Evolutionary conservation across 1,139 yeast species (phyloP), one percentile per base, ranked within the genome.

Genomic region (Barnettozyma hawaiiensis): DNA sequence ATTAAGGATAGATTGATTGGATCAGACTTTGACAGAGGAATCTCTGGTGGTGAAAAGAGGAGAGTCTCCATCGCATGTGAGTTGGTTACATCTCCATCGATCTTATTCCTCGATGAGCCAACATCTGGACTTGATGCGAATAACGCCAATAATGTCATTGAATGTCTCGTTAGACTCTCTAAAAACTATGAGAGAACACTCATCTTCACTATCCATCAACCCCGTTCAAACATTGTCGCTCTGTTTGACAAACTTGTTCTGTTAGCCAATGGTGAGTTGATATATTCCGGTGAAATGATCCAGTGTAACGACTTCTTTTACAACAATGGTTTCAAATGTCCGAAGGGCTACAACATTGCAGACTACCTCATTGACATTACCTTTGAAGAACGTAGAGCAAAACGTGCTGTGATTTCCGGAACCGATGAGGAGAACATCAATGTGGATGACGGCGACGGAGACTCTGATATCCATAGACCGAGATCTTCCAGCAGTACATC

Each of bases 71-170:
- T 86, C 61, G 95, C 95, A 4, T 85, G 95, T 65, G 96, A 86
- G 58, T 67, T 86, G 48, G 95, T 86, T 3, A 86, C 95, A 0
- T 82, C 90, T 2, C 96, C 95, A 1, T 77, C 90, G 0, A 78
- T 86, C 35, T 63, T 86, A 41, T 85, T 85, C 54, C 68, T 86
- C 47, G 96, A 86, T 65, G 96, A 86, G 58, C 96, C 96, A 26
- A 92, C 98, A 1, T 86, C 97, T 0, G 98, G 98, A 1, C 69
- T 92, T 49, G 98, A 92, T 62, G 81, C 97, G 8, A 92, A 78
- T 63, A 92, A 89, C 65, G 97, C 98, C 0, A 81, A 78, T 59
- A 89, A 90, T 55, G 98, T 92, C 11, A 70, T 92, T 41, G 97
- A 90, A 47, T 77, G 89, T 49, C 71, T 92, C 43, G 92, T 85